Evolutionary conservation across 1,284 basidiomycete genomes (phyloP), one percentile per base, ranked within the genome.

Genomic region (Moniliophthora roreri): DNA sequence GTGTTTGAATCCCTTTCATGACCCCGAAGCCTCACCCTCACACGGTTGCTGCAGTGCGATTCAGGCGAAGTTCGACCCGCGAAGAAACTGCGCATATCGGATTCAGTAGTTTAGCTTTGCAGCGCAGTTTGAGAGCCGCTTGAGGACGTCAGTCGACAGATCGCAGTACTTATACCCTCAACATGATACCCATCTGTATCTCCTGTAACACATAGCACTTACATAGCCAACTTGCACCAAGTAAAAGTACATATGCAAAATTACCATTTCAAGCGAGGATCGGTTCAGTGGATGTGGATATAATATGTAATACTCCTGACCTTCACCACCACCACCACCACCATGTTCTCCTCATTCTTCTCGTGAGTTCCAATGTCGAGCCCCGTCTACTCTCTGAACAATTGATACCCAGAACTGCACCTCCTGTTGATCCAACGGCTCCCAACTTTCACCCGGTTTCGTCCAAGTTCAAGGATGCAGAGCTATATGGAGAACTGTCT

Each of bases 401-500:
- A 62, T 44, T 55, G 55, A 54, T 55, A 60, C 64, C 50, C 67
- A 84, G 81, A 59, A 80, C 80, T 37, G 69, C 76, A 20, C 66
- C 80, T 40, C 74, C 83, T 48, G 74, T 72, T 57, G 84, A 88
- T 63, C 78, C 84, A 28, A 78, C 74, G 49, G 85, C 87, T 3
- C 85, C 82, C 51, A 95, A 89, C 63, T 86, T 95, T 64, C 84
- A 87, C 64, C 87, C 93, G 5, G 86, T 92, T 56, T 85, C 89
- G 1, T 77, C 78, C 16, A 73, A 71, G 38, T 74, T 75, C 51
- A 71, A 79, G 48, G 69, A 70, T n/a, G 73, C 75, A 13, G 82
- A 89, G 56, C 69, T 89, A 47, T 85, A 81, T 61, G 90, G 90
- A 21, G 81, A 85, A 60, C 82, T 95, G 51, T 80, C 81, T 60